These are phyloP conservation scores for Emmonsia crescens DNA, from an alignment of 2,329 filamentous ascomycete genomes.

Conservation along the genomic window DNA sequence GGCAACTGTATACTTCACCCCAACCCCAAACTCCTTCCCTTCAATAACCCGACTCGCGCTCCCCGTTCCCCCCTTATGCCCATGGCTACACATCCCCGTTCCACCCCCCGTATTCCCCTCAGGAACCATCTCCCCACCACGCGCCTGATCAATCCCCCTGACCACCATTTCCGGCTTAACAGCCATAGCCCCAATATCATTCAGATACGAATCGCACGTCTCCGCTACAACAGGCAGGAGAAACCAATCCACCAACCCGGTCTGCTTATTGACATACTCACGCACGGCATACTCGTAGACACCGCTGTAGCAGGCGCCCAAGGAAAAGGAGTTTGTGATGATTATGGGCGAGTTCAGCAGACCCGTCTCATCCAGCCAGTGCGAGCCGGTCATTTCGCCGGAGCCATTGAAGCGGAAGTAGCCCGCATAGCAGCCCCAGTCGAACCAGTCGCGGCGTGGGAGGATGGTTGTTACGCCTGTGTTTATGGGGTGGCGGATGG, in stretches of 20 bases:
- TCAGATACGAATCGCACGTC: constrained; percentile 54
- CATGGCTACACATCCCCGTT: constrained; percentile 57
- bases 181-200: constrained; percentile 45
- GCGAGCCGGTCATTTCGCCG: constrained; percentile 51
- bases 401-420: constrained; percentile 53
- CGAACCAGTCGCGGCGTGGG: constrained; percentile 32
- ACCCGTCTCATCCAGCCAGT: constrained; percentile 53
- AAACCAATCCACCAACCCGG: constrained; percentile 42
- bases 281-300: constrained; percentile 46
- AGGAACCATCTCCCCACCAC: constrained; percentile 37
- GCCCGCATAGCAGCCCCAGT: constrained; percentile 33
- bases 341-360: constrained; percentile 49
- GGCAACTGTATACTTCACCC: constrained; percentile 46
- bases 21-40: constrained; percentile 35
- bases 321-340: constrained; percentile 48
- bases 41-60: constrained; percentile 48
- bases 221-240: constrained; percentile 49
- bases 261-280: constrained; percentile 30
- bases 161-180: constrained; percentile 46
- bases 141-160: constrained; percentile 43
- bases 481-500: constrained; percentile 15
- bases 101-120: constrained; percentile 57
- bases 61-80: constrained; percentile 57
- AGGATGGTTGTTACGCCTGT: constrained; percentile 37
- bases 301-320: constrained; percentile 50